These are phyloP conservation scores for Fallopia convolvulus DNA, from an alignment of 148 eudicot species.

Conservation along the genomic window DNA sequence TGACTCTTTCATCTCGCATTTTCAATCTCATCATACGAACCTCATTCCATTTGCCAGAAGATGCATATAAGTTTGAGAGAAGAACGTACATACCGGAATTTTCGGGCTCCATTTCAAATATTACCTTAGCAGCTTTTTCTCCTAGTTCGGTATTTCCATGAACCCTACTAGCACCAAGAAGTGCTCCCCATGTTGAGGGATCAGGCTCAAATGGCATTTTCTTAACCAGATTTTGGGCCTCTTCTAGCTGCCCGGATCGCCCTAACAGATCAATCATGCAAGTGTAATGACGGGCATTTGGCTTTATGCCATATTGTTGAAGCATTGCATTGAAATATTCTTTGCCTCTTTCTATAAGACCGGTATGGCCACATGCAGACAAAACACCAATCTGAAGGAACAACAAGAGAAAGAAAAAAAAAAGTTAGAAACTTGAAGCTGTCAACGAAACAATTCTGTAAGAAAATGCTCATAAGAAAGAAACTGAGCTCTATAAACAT, in stretches of 20 bases:
- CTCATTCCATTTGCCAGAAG: slow-evolving; percentile 41
- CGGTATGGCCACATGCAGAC: slow-evolving; percentile 42
- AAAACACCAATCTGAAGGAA: slow-evolving; percentile 34
- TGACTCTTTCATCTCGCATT: slow-evolving; percentile 36
- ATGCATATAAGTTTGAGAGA: slow-evolving; percentile 43
- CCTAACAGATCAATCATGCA: slow-evolving; percentile 49
- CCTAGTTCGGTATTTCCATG: slow-evolving; percentile 35
- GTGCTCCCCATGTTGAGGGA: slow-evolving; percentile 47
- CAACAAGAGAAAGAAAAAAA: background rate
- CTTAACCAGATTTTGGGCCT: slow-evolving; percentile 29
- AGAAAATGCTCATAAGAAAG: background rate
- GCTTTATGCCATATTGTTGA: slow-evolving; percentile 27
- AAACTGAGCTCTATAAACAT: background rate
- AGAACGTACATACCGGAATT: slow-evolving; percentile 45
- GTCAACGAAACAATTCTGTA: too few relatives aligned
- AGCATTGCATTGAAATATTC: slow-evolving; percentile 32
- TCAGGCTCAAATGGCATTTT: slow-evolving; percentile 46
- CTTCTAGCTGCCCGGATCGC: slow-evolving; percentile 36
- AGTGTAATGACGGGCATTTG: slow-evolving; percentile 33
- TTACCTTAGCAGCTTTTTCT: slow-evolving; percentile 40
- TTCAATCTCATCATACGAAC: slow-evolving; percentile 31
- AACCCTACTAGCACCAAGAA: slow-evolving; percentile 41
- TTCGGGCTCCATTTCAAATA: slow-evolving; percentile 36
- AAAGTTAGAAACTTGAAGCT: background rate
- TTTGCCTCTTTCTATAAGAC: slow-evolving; percentile 36